phyloP scores from a whole-genome alignment of 163 green algal species.

The Chlorella variabilis region DNA sequence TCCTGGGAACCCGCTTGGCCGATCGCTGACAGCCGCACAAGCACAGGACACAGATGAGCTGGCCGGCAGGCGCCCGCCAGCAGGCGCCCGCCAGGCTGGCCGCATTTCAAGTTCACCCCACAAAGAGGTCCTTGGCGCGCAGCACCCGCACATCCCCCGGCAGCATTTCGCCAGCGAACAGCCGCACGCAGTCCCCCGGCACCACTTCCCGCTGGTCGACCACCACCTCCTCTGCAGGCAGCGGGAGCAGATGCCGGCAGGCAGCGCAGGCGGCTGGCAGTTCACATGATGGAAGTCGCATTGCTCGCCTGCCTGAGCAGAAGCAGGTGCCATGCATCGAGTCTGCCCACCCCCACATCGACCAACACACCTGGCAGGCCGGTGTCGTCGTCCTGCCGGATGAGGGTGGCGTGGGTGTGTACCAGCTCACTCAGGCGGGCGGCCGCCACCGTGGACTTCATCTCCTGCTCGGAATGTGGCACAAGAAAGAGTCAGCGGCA shows the following conservation, averaged over 20 bases:
- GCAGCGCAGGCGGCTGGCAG: not conserved
- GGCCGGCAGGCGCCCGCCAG: too few relatives aligned
- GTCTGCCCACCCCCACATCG: too few relatives aligned
- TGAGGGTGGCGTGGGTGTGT: not conserved
- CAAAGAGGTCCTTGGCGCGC: constrained; percentile 8
- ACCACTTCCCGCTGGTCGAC: constrained; percentile 15
- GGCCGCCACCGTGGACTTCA: constrained; percentile 25
- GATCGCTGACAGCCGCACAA: too few relatives aligned
- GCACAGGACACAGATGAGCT: too few relatives aligned
- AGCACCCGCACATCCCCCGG: constrained; percentile 25
- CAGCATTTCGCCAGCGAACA: constrained; percentile 26
- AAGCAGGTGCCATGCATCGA: too few relatives aligned
- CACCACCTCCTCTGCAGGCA: constrained; percentile 4
- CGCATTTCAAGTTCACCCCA: constrained; percentile 13
- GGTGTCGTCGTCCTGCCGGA: not conserved
- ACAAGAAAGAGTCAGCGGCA: not conserved
- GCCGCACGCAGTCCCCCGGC: constrained; percentile 12
- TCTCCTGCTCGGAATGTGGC: not conserved
- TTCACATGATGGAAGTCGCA: too few relatives aligned
- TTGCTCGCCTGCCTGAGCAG: too few relatives aligned
- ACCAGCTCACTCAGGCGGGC: constrained; percentile 13
- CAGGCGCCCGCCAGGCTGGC: too few relatives aligned
- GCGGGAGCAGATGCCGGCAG: not conserved
- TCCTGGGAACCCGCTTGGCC: too few relatives aligned
- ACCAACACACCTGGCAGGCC: constrained; percentile 6